Conservation (phyloP, 495 filamentous ascomycete genomes). For the Annulohypoxylon bovei region DNA sequence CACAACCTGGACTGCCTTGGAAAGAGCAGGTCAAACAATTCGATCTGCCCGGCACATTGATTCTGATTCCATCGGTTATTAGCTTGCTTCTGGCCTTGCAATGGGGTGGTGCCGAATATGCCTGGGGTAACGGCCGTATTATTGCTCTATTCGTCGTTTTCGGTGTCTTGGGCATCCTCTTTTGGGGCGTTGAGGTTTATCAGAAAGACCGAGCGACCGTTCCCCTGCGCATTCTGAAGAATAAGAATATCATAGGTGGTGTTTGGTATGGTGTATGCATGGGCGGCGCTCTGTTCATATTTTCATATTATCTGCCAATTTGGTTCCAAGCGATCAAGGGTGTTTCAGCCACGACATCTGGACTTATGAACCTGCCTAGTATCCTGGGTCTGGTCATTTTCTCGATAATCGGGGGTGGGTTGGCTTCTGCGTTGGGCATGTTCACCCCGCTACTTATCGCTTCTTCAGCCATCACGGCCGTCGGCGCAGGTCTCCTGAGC, state of each 20-base stretch:
- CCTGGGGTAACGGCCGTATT: constrained; percentile 72
- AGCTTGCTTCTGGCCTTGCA: constrained; percentile 81
- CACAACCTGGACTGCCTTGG: constrained; percentile 32
- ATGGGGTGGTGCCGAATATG: constrained; percentile 81
- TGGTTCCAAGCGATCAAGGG: constrained; percentile 91
- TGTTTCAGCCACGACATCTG: constrained; percentile 72
- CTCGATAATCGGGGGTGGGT: constrained; percentile 68
- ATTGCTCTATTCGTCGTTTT: constrained; percentile 77
- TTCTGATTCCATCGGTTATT: constrained; percentile 57
- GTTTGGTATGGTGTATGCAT: constrained; percentile 29
- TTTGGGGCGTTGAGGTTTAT: constrained; percentile 19
- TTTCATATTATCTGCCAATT: constrained; percentile 80
- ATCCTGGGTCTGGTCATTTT: constrained; percentile 71
- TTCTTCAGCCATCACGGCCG: constrained; percentile 57
- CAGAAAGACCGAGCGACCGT: constrained; percentile 25
- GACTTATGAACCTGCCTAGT: constrained; percentile 81
- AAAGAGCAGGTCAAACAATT: constrained; percentile 54
- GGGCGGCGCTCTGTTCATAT: constrained; percentile 57
- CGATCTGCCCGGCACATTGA: constrained; percentile 42
- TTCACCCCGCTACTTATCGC: constrained; percentile 64
- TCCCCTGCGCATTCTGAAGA: constrained; percentile 21
- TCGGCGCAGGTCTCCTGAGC: constrained; percentile 78
- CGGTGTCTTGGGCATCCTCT: constrained; percentile 63
- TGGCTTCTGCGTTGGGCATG: constrained; percentile 67
- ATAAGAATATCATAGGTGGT: constrained; percentile 27